Evolutionary conservation across 2,329 filamentous ascomycete genomes (phyloP).

Genomic region (Claviceps sp.): DNA sequence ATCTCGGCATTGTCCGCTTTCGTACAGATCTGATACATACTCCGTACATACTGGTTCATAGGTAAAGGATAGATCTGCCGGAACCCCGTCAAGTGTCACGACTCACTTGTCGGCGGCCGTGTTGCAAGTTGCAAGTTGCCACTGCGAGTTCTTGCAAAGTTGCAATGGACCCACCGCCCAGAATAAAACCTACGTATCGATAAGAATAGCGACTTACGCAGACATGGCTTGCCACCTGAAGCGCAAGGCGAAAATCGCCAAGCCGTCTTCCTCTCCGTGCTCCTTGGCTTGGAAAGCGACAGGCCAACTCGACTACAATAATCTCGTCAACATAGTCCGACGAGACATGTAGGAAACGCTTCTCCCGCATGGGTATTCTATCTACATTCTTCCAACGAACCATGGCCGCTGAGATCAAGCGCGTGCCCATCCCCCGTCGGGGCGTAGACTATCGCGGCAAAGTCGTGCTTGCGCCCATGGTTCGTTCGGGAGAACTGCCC

Average conservation of each 20-base stretch:
- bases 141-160: too few relatives aligned
- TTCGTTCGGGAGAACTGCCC: constrained; percentile 89
- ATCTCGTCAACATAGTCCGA: background rate
- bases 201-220: background rate
- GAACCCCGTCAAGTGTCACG: too few relatives aligned
- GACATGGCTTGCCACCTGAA: background rate
- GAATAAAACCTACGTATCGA: background rate
- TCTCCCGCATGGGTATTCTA: constrained; percentile 16
- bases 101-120: too few relatives aligned
- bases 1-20: too few relatives aligned
- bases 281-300: background rate
- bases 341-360: constrained; percentile 8
- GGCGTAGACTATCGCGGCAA: constrained; percentile 92
- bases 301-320: background rate
- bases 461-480: constrained; percentile 93
- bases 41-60: too few relatives aligned
- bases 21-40: too few relatives aligned
- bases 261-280: background rate
- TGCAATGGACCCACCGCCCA: background rate
- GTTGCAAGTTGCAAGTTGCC: too few relatives aligned
- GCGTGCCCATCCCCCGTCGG: constrained; percentile 70
- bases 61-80: too few relatives aligned
- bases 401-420: constrained; percentile 48
- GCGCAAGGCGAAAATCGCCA: background rate
- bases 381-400: constrained; percentile 27